Percentiles rank a stretch among this genome's conserved stretches.
These are phyloP conservation scores for Starmera pachycereana DNA, from an alignment of 805 yeast genomes.

Conservation along the genomic window DNA sequence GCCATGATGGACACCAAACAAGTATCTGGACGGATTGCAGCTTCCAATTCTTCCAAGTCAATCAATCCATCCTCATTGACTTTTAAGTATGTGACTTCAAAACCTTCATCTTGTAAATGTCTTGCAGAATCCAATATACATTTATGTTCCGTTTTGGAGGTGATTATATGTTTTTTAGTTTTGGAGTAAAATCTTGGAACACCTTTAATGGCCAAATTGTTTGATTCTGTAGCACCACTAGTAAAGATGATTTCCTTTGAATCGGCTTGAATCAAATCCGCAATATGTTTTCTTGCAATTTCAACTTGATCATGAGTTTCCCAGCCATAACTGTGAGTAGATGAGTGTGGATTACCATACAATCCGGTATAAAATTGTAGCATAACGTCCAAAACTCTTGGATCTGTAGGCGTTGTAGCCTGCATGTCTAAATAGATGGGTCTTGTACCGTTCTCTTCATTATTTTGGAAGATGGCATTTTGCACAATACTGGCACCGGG, in stretches of 20 bases:
- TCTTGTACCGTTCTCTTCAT: slow-evolving; percentile 50
- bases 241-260: slow-evolving; percentile 96
- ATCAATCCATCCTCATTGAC: slow-evolving; percentile 76
- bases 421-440: slow-evolving; percentile 97
- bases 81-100: slow-evolving; percentile 87
- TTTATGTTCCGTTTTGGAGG: slow-evolving; percentile 96
- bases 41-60: slow-evolving; percentile 64
- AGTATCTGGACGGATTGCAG: slow-evolving; percentile 84
- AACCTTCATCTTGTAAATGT: slow-evolving; percentile 92
- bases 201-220: slow-evolving; percentile 92
- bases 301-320: slow-evolving; percentile 93
- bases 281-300: slow-evolving; percentile 72
- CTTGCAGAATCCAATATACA: slow-evolving; percentile 97
- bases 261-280: slow-evolving; percentile 81
- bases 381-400: slow-evolving; percentile 89
- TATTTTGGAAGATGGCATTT: slow-evolving; percentile 26
- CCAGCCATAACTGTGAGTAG: slow-evolving; percentile 98
- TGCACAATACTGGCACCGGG: slow-evolving; percentile 23
- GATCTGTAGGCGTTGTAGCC: slow-evolving; percentile 98
- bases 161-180: slow-evolving; percentile 87
- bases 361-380: slow-evolving; percentile 78
- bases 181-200: slow-evolving; percentile 87
- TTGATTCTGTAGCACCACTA: slow-evolving; percentile 96
- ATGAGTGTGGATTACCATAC: slow-evolving; percentile 96
- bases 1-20: slow-evolving; percentile 90